Base-by-base conservation (phyloP, 2,329 filamentous ascomycete genomes). In the Huntiella abstrusa region DNA sequence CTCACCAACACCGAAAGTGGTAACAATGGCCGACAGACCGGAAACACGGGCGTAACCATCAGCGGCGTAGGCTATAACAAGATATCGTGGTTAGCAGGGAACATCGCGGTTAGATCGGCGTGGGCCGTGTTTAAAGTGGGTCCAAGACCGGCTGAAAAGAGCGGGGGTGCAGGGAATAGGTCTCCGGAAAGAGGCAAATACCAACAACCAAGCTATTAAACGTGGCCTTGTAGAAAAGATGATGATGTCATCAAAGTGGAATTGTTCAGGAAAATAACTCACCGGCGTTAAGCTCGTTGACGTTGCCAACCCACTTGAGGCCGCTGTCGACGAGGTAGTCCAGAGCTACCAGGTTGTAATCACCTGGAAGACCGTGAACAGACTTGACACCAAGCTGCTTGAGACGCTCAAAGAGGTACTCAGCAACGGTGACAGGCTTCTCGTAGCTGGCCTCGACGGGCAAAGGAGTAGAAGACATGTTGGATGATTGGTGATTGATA, bases 41-140 rank as follows among this genome's bases (percentile, higher is more conserved):
- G 80, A 80, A 50, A 83, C 70, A 52, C 81, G 71, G 47, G 80
- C 80, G 57, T 86, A 86, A 17, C 81, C 82, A 62, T 86, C 82
- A n/a, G 82, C 79, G 22, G 81, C 80, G 55, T 86, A 86, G 13
- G 77, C 79, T 73, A 55, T 19, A 40, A 41, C 32, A 19, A 36
- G 41, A 49, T 55, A 48, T 50, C 53, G 53, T 43, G 55, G 53
- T 47, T 42, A 47, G 45, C 33, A 12, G 35, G 32, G 33, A 17
- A 40, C 5, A 11, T 28, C 1, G 33, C 11, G 8, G 37, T 17
- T n/a, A n/a, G 28, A 15, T 19, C 17, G 16, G 4, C 6, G 4
- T 4, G 32, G 47, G 13, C n/a, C 43, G 43, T 15, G 34, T 19
- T 22, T 19, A 38, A 1, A 8, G 33, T 11, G 8, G 34, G 28